Conservation (phyloP, 1,139 yeast genomes). For the Sugiyamaella japonica region DNA sequence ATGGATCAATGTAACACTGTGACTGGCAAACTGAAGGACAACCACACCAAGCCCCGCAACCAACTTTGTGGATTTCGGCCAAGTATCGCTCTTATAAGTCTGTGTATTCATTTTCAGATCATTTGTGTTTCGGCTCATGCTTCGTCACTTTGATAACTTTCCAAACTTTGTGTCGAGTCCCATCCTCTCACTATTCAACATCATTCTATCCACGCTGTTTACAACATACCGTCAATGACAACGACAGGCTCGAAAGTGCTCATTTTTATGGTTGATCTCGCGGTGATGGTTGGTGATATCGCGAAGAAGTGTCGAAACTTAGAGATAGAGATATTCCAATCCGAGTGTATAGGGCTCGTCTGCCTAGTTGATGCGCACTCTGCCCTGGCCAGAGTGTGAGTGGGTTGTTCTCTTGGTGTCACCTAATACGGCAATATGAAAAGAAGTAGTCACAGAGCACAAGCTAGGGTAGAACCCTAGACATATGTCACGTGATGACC, state of each 20-base stretch:
- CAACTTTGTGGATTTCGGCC: too few relatives aligned
- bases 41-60: too few relatives aligned
- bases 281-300: constrained; percentile 18
- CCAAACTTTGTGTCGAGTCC: neutral
- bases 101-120: too few relatives aligned
- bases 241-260: constrained; percentile 95
- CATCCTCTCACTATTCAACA: neutral
- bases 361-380: constrained; percentile 2
- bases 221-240: constrained; percentile 47
- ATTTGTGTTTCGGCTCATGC: too few relatives aligned
- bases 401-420: neutral
- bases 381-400: constrained; percentile 10
- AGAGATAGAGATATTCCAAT: constrained; percentile 11
- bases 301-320: constrained; percentile 18
- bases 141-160: too few relatives aligned
- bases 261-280: constrained; percentile 48
- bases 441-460: neutral
- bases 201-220: neutral
- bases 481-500: too few relatives aligned
- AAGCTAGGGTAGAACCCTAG: neutral
- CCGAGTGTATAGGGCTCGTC: constrained; percentile 5
- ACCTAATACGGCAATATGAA: constrained; percentile 3
- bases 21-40: too few relatives aligned
- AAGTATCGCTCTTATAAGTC: too few relatives aligned
- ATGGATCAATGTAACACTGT: neutral